Conservation (phyloP, 768 basidiomycete genomes). For the Mycena indigotica region DNA sequence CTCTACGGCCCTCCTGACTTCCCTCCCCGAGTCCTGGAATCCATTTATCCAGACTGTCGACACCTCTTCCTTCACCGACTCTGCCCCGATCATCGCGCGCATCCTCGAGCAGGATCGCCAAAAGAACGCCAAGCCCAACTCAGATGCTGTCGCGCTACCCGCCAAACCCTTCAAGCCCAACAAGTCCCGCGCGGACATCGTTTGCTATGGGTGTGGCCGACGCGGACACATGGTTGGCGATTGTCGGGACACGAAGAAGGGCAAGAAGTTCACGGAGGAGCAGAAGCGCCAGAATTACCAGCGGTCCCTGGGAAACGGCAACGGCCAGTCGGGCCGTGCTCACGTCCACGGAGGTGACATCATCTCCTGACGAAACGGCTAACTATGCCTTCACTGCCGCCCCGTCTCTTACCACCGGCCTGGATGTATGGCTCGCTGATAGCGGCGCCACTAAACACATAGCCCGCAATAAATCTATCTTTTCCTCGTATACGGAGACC, state of each 20-base stretch:
- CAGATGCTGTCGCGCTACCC: conserved; percentile 10
- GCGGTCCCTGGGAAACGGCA: not conserved
- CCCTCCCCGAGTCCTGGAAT: conserved; percentile 38
- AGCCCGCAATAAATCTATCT: not conserved
- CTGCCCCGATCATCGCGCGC: conserved; percentile 25
- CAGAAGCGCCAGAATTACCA: conserved; percentile 10
- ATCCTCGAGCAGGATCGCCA: conserved; percentile 28
- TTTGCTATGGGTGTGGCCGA: conserved; percentile 15
- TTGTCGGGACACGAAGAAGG: conserved; percentile 10
- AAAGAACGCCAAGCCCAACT: conserved; percentile 13
- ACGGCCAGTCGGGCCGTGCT: not conserved
- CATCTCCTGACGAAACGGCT: not conserved
- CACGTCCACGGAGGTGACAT: not conserved
- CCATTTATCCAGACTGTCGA: conserved; percentile 29
- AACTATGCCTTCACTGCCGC: not conserved
- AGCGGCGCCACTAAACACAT: conserved; percentile 7
- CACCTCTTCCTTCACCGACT: conserved; percentile 20
- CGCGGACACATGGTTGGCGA: conserved; percentile 12
- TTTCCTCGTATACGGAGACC: not conserved
- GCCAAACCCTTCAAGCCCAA: conserved; percentile 1
- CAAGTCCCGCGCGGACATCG: conserved; percentile 4
- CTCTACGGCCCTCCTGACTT: conserved; percentile 32
- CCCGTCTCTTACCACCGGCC: not conserved
- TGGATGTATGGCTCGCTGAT: conserved; percentile 6
- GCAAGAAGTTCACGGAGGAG: conserved; percentile 6